These are phyloP conservation scores for Pseudogymnoascus sp. DNA, from an alignment of 2,329 filamentous ascomycete species.

Conservation along the genomic window DNA sequence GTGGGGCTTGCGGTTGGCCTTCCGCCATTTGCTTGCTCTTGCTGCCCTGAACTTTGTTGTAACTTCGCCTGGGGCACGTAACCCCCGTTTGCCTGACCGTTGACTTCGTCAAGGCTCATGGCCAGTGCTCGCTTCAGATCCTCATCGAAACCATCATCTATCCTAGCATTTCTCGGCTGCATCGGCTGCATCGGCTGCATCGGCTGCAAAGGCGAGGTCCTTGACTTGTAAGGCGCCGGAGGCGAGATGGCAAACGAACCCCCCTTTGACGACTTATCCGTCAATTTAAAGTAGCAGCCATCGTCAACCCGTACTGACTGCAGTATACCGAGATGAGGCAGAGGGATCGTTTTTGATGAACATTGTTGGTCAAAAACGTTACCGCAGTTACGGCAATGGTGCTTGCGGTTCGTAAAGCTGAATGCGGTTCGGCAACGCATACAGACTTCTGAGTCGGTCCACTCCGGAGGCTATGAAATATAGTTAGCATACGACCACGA, in stretches of 20 bases:
- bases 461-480: conserved; percentile 70
- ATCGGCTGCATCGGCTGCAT: conserved; percentile 73
- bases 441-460: conserved; percentile 95
- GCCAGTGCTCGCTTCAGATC: conserved; percentile 88
- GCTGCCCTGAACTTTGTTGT: conserved; percentile 29
- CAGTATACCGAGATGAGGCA: conserved; percentile 88
- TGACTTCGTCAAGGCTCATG: conserved; percentile 93
- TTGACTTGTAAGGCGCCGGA: conserved; percentile 49
- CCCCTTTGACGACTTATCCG: conserved; percentile 55
- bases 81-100: conserved; percentile 51
- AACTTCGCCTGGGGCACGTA: conserved; percentile 59
- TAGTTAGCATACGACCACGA: not conserved
- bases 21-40: conserved; percentile 21
- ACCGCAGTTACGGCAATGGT: conserved; percentile 95
- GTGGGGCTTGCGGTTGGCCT: conserved; percentile 28
- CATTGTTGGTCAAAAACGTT: conserved; percentile 96
- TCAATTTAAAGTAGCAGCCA: conserved; percentile 85
- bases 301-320: conserved; percentile 91
- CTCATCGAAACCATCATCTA: conserved; percentile 88
- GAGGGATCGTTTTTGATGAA: conserved; percentile 75
- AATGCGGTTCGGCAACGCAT: conserved; percentile 95
- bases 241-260: conserved; percentile 34
- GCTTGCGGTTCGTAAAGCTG: conserved; percentile 96
- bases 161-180: conserved; percentile 81
- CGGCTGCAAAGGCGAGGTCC: conserved; percentile 33